Evolutionary conservation across 23 red algal genomes (phyloP), one percentile per base, ranked within the genome.

Genomic region (Gracilaria domingensis): DNA sequence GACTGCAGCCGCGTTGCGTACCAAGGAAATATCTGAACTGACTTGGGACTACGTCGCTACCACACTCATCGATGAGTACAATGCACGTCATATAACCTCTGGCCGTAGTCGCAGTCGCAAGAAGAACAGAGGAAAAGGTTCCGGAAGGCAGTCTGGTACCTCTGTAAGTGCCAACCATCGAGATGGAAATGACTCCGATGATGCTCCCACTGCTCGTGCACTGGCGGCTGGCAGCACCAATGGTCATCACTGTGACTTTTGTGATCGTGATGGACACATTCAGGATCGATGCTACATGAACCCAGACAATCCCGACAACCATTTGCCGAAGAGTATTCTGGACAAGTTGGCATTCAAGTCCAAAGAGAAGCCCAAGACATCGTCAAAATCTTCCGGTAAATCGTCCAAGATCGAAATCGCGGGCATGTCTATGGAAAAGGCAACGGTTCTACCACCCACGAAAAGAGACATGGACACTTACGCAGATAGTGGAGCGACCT

Each of bases 11-110:
- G 59, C 78, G 9, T 21, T 73, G n/a, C 55, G 82, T 18, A 86
- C 82, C 4, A 86, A 86, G 45, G 60, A 86, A 25, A 51, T 61
- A 24, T 20, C 51, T 5, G 57, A 86, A 28, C 64, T 86, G 4
- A 67, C 66, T 12, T 86, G 64, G 66, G 57, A 86, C 37, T 70
- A 86, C 12, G 82, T 86, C 47, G 55, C 80, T 37, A 84, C 80
- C 28, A 84, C 48, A 20, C 30, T 84, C 14, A 84, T 84, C 60
- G 53, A 84, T 64, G 53, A 84, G 32, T 84, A 66, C 80, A 84
- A 44, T 61, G 35, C 35, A 79, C 75, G 38, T 54, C 21, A 21
- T 54, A 32, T 16, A 79, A 49, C 35, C 6, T 49, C 75, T 33
- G 36, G 36, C 1, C 75, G 42, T 40, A 79, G 16, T 25, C 75